Evolutionary conservation across 1,139 yeast species (phyloP).

Genomic region (Kurtzmaniella quercitrusa): DNA sequence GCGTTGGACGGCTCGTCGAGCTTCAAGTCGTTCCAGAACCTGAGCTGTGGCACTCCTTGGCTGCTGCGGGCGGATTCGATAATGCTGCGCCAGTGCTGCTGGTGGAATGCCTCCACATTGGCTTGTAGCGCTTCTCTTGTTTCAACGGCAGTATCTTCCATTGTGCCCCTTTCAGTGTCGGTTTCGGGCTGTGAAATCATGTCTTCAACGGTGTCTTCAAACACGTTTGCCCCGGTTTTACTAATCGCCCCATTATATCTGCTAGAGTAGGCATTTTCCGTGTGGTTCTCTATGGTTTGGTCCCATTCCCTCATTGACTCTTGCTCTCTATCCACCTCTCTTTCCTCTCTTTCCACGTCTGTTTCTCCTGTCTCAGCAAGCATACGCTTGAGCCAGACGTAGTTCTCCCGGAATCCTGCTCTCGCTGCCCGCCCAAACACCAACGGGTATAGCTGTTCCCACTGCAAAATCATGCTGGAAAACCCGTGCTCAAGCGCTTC

Average conservation of each 20-base stretch:
- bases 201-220: no score
- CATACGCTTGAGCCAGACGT: constrained; percentile 14
- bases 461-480: constrained; percentile 23
- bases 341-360: not conserved
- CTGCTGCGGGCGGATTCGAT: not conserved
- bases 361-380: not conserved
- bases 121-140: not conserved
- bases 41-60: not conserved
- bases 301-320: no score
- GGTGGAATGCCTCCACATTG: not conserved
- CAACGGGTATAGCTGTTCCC: constrained; percentile 30
- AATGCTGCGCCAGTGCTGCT: not conserved
- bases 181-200: no score
- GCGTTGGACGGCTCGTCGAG: not conserved
- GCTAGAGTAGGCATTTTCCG: no score
- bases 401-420: constrained; percentile 21
- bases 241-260: no score
- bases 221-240: no score
- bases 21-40: not conserved
- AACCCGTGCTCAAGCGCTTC: constrained; percentile 26
- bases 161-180: not conserved
- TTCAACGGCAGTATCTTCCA: not conserved
- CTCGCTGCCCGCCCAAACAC: constrained; percentile 37
- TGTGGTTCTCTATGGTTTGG: no score
- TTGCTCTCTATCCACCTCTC: not conserved